Percentiles rank a stretch among this genome's conserved stretches.
Evolutionary conservation across 306 rosid species (phyloP).

Genomic region (Pyrus bretschneideri): DNA sequence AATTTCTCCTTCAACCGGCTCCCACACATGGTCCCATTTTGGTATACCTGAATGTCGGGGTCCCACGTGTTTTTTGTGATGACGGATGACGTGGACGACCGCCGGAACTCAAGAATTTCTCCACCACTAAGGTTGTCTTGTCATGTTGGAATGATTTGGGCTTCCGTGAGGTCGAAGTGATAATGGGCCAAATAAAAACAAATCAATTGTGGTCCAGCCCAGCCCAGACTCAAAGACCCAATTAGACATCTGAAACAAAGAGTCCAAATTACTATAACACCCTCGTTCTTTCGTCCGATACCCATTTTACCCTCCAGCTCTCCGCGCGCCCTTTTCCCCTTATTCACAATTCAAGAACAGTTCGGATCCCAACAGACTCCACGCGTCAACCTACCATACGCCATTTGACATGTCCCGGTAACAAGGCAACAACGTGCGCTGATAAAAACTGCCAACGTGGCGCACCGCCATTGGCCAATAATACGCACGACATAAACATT

Average conservation of each 20-base stretch:
- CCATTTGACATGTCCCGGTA: background rate
- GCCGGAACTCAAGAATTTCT: too few relatives aligned
- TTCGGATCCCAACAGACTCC: background rate
- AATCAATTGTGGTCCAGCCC: background rate
- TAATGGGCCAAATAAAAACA: background rate
- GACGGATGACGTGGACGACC: background rate
- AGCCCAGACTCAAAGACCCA: background rate
- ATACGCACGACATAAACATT: too few relatives aligned
- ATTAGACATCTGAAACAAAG: background rate
- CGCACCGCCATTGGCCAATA: background rate
- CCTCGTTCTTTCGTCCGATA: background rate
- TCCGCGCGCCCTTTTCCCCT: background rate
- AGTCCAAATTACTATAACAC: background rate
- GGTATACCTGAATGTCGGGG: background rate
- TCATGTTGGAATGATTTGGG: background rate
- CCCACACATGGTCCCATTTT: too few relatives aligned
- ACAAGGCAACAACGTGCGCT: background rate
- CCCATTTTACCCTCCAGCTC: background rate
- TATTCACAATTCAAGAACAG: conserved; percentile 18
- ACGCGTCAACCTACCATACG: conserved; percentile 8
- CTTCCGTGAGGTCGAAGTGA: background rate
- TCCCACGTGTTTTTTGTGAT: background rate
- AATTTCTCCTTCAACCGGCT: too few relatives aligned
- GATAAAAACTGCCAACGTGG: background rate
- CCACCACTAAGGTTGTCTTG: too few relatives aligned